Percentiles rank a stretch among this genome's conserved stretches.
Evolutionary conservation across 192 early-diverging fungal genomes (phyloP).

Genomic region (Podila minutissima): DNA sequence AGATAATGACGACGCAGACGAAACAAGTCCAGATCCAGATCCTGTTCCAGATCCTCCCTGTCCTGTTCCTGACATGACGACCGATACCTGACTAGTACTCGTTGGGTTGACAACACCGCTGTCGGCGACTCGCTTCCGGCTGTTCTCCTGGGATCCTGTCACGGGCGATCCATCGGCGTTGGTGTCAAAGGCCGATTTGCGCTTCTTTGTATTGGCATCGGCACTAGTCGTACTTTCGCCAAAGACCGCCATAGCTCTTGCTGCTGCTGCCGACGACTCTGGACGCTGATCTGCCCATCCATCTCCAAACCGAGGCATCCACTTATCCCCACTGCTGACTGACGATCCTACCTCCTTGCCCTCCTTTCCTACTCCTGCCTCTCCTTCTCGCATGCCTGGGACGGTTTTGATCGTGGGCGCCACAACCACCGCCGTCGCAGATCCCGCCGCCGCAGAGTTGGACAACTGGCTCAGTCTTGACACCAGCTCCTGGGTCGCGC

Average conservation of each 20-base stretch:
- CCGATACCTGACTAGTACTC: too few relatives aligned
- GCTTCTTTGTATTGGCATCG: neutral
- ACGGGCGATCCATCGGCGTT: neutral
- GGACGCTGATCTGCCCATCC: neutral
- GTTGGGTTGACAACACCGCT: neutral
- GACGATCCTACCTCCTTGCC: neutral
- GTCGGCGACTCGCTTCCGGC: neutral
- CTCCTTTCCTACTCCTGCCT: neutral
- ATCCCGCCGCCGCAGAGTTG: slow-evolving; percentile 34
- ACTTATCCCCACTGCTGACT: neutral
- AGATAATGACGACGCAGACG: too few relatives aligned
- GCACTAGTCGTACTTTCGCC: too few relatives aligned
- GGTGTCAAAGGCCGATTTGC: neutral
- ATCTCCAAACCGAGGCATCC: neutral
- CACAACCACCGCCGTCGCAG: slow-evolving; percentile 35
- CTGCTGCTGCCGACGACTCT: neutral
- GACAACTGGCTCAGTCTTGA: slow-evolving; percentile 35
- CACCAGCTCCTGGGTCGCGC: slow-evolving; percentile 30
- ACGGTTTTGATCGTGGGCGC: slow-evolving; percentile 7
- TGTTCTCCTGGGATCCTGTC: too few relatives aligned
- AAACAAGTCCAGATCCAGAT: too few relatives aligned
- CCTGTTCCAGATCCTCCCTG: too few relatives aligned
- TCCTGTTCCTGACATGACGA: neutral
- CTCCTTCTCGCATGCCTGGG: neutral
- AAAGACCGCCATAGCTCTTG: neutral